A percentile compares a stretch with the other conserved stretches of the same genome.
Conservation (phyloP, 2,329 filamentous ascomycete genomes). For the Fusarium camptoceras region DNA sequence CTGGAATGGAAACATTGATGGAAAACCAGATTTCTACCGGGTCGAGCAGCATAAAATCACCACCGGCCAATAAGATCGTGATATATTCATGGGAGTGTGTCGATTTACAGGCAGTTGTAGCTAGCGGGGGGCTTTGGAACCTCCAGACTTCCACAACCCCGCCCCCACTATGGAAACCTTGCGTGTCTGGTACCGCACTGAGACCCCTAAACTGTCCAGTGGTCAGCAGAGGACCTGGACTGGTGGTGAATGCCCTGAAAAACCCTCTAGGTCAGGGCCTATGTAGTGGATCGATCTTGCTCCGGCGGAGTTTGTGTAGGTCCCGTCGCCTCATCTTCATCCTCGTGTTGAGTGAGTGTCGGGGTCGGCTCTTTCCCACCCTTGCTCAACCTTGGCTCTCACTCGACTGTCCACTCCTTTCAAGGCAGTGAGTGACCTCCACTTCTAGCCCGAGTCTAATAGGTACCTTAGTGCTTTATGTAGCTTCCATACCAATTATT, state of each 20-base stretch:
- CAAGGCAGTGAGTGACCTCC: constrained; percentile 26
- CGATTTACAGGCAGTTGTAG: constrained; percentile 15
- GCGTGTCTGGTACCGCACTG: background rate
- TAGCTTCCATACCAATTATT: constrained; percentile 29
- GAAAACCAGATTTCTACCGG: constrained; percentile 21
- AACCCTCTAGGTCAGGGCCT: background rate
- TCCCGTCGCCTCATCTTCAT: background rate
- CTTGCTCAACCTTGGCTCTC: constrained; percentile 11
- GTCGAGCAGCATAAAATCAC: background rate
- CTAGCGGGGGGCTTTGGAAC: constrained; percentile 1
- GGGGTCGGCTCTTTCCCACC: constrained; percentile 9
- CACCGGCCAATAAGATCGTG: background rate
- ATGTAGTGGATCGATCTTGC: background rate
- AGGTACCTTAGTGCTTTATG: background rate
- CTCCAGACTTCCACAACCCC: constrained; percentile 18
- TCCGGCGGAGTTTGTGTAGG: constrained; percentile 1
- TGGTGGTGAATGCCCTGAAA: background rate
- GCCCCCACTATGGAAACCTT: constrained; percentile 31
- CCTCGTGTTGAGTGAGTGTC: constrained; percentile 1
- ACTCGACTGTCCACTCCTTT: constrained; percentile 4
- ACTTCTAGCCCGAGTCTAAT: constrained; percentile 3
- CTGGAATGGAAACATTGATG: background rate
- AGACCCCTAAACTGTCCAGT: constrained; percentile 4
- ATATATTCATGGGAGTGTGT: background rate
- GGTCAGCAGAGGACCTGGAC: constrained; percentile 5